These are phyloP conservation scores for Diaporthe ampelina DNA, from an alignment of 2,329 filamentous ascomycete genomes.

Conservation along the genomic window DNA sequence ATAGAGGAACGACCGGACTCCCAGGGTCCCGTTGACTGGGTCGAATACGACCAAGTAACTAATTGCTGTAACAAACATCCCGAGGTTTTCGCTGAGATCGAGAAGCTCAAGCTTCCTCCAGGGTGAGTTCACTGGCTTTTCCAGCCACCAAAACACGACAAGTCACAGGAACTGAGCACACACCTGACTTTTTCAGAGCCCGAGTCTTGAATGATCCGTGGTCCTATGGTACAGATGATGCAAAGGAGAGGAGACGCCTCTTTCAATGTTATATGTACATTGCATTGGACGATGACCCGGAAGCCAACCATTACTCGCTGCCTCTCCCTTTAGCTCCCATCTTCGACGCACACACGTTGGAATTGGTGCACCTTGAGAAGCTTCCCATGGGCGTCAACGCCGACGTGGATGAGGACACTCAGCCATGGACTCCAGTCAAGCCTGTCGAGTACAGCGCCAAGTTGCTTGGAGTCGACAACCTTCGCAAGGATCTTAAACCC, in stretches of 20 bases:
- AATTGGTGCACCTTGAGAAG: neutral
- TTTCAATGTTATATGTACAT: slow-evolving; percentile 5
- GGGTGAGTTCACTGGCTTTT: neutral
- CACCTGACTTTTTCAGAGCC: neutral
- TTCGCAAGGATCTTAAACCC: slow-evolving; percentile 3
- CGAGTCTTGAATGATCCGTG: slow-evolving; percentile 7
- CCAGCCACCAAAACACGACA: neutral
- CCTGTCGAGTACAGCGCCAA: slow-evolving; percentile 7
- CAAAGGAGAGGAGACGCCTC: neutral
- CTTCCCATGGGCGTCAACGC: neutral
- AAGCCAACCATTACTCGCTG: neutral
- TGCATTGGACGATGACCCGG: neutral
- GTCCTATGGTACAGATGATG: neutral
- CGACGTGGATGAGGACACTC: neutral
- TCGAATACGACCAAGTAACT: neutral
- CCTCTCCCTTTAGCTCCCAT: neutral
- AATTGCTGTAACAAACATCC: neutral
- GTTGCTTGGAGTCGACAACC: neutral
- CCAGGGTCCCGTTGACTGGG: neutral
- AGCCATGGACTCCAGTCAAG: neutral
- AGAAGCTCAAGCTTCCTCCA: slow-evolving; percentile 14
- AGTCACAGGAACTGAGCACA: neutral
- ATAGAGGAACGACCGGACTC: neutral
- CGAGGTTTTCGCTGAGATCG: neutral
- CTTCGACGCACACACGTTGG: neutral